Evolutionary conservation across 257 asterid species (phyloP).

Genomic region (Asclepias syriaca): DNA sequence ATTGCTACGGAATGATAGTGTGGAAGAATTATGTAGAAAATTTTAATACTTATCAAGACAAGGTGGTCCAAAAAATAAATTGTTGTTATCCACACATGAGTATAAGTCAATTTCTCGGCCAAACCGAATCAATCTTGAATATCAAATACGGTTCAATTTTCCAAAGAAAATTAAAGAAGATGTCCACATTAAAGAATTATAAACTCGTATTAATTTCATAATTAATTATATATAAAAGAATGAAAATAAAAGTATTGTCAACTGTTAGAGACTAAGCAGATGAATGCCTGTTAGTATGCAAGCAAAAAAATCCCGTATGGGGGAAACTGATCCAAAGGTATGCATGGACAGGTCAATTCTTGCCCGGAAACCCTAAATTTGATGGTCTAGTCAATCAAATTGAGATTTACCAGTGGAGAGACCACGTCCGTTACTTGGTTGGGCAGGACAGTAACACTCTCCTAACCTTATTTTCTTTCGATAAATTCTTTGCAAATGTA

Average conservation of each 20-base stretch:
- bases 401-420: constrained; percentile 5
- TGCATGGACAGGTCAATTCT: constrained; percentile 19
- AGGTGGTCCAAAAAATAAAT: constrained; percentile 1
- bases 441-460: constrained; percentile 10
- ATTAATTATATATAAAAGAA: too few relatives aligned
- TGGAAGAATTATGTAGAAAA: background rate
- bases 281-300: background rate
- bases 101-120: background rate
- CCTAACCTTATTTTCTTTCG: background rate
- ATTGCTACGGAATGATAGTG: too few relatives aligned
- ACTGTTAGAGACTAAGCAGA: too few relatives aligned
- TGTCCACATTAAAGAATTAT: background rate
- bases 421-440: constrained; percentile 14
- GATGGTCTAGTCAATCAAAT: constrained; percentile 18
- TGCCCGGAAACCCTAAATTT: constrained; percentile 10
- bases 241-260: too few relatives aligned
- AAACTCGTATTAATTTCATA: too few relatives aligned
- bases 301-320: background rate
- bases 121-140: background rate
- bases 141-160: background rate
- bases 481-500: background rate
- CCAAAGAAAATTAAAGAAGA: background rate
- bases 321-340: background rate
- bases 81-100: background rate
- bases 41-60: background rate